Evolutionary conservation across 371 early-diverging fungal genomes (phyloP).

Genomic region (Rhizopus microsporus): DNA sequence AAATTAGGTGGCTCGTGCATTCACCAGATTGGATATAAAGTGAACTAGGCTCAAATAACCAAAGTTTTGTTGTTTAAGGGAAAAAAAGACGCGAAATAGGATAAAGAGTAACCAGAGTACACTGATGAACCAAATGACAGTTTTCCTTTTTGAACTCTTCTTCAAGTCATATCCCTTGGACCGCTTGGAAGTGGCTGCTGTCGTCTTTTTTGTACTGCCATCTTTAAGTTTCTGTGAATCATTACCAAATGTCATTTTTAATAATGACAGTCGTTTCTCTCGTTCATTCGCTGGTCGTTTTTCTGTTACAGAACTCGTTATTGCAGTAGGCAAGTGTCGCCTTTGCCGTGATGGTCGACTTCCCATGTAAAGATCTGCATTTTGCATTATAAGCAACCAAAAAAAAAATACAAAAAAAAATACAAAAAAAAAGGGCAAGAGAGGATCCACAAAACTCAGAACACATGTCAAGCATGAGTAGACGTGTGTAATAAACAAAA

Average conservation of each 20-base stretch:
- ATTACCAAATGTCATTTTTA: constrained; percentile 6
- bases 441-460: background rate
- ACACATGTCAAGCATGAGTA: background rate
- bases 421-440: background rate
- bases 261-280: constrained; percentile 6
- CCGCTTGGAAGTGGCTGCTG: background rate
- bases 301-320: constrained; percentile 11
- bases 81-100: constrained; percentile 5
- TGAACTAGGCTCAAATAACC: constrained; percentile 21
- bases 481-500: background rate
- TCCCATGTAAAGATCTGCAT: constrained; percentile 19
- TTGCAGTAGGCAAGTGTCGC: constrained; percentile 23
- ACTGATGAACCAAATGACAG: constrained; percentile 1
- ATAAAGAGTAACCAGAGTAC: constrained; percentile 17
- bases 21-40: constrained; percentile 18
- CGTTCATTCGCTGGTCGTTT: background rate
- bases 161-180: background rate
- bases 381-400: background rate
- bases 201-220: background rate
- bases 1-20: constrained; percentile 3
- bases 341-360: constrained; percentile 22
- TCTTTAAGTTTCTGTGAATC: background rate
- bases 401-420: constrained; percentile 1
- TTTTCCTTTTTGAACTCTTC: background rate
- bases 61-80: constrained; percentile 13